Conservation (phyloP, 805 yeast species). For the Diddensiella caesifluorescens region DNA sequence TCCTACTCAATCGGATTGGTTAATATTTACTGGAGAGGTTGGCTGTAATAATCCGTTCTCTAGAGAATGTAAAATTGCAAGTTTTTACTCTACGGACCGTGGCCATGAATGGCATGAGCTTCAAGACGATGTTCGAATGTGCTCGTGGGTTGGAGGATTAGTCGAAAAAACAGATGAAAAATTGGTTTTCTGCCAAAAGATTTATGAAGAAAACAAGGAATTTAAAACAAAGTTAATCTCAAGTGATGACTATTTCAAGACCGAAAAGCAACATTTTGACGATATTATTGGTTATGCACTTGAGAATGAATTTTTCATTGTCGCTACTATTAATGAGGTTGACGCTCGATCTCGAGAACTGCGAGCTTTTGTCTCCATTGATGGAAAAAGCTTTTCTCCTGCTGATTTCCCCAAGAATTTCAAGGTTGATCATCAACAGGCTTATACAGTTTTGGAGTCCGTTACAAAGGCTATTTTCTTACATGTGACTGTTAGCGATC, state of each 20-base stretch:
- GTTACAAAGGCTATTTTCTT: slow-evolving; percentile 66
- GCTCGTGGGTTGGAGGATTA: slow-evolving; percentile 65
- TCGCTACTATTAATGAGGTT: slow-evolving; percentile 42
- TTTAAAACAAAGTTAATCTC: slow-evolving; percentile 35
- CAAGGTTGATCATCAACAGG: slow-evolving; percentile 53
- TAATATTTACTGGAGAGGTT: slow-evolving; percentile 65
- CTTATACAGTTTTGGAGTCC: slow-evolving; percentile 76
- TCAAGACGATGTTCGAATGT: slow-evolving; percentile 47
- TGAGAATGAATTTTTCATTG: slow-evolving; percentile 65
- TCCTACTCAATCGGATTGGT: slow-evolving; percentile 46
- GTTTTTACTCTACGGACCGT: slow-evolving; percentile 59
- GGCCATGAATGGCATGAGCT: slow-evolving; percentile 60
- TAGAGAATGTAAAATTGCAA: slow-evolving; percentile 48
- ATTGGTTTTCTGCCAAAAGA: slow-evolving; percentile 58
- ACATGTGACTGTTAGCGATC: slow-evolving; percentile 67
- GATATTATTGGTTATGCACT: slow-evolving; percentile 68
- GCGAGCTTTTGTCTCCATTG: slow-evolving; percentile 68
- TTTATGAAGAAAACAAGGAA: slow-evolving; percentile 7
- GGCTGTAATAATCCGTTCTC: slow-evolving; percentile 48
- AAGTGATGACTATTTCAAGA: slow-evolving; percentile 48
- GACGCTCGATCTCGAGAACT: slow-evolving; percentile 45
- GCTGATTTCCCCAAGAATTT: slow-evolving; percentile 71
- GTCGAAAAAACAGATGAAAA: slow-evolving; percentile 41
- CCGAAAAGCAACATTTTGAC: slow-evolving; percentile 42
- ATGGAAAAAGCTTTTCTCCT: slow-evolving; percentile 71